Evolutionary conservation across 2,329 filamentous ascomycete species (phyloP).

Genomic region (Alternaria brassicicola): DNA sequence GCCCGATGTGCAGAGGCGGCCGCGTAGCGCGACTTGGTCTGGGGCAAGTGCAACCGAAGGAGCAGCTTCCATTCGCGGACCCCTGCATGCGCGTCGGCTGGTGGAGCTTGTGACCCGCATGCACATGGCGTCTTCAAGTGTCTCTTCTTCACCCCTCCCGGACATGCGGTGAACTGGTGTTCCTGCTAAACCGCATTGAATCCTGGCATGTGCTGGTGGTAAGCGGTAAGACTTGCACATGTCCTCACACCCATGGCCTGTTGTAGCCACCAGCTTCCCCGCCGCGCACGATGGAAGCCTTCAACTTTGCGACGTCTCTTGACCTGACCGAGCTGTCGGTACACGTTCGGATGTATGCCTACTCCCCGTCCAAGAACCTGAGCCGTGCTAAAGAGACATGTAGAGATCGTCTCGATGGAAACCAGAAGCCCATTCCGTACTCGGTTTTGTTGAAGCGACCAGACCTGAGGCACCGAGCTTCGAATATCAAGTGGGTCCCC

Average conservation of each 20-base stretch:
- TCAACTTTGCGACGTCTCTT: slow-evolving; percentile 91
- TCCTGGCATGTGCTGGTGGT: slow-evolving; percentile 4
- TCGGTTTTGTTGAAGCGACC: slow-evolving; percentile 80
- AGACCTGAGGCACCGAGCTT: slow-evolving; percentile 84
- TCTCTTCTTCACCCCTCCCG: slow-evolving; percentile 16
- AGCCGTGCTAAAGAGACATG: slow-evolving; percentile 29
- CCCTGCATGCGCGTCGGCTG: slow-evolving; percentile 18
- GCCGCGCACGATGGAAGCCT: slow-evolving; percentile 76
- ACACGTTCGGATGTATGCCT: slow-evolving; percentile 66
- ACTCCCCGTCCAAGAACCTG: neutral
- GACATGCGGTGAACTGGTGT: slow-evolving; percentile 1
- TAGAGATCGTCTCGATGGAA: slow-evolving; percentile 78
- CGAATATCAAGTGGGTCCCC: slow-evolving; percentile 70
- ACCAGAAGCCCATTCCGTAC: slow-evolving; percentile 73
- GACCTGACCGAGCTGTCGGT: slow-evolving; percentile 73
- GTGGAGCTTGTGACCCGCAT: slow-evolving; percentile 6
- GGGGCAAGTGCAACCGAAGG: slow-evolving; percentile 23
- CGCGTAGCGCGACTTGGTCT: slow-evolving; percentile 24
- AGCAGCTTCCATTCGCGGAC: slow-evolving; percentile 20
- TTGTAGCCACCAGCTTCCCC: slow-evolving; percentile 27
- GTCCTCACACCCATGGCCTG: slow-evolving; percentile 30
- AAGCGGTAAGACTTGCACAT: neutral
- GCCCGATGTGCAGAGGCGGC: slow-evolving; percentile 11
- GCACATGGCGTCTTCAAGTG: neutral
- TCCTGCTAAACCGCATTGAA: neutral